Evolutionary conservation across 306 rosid genomes (phyloP).

Genomic region (Vigna nakashimae): DNA sequence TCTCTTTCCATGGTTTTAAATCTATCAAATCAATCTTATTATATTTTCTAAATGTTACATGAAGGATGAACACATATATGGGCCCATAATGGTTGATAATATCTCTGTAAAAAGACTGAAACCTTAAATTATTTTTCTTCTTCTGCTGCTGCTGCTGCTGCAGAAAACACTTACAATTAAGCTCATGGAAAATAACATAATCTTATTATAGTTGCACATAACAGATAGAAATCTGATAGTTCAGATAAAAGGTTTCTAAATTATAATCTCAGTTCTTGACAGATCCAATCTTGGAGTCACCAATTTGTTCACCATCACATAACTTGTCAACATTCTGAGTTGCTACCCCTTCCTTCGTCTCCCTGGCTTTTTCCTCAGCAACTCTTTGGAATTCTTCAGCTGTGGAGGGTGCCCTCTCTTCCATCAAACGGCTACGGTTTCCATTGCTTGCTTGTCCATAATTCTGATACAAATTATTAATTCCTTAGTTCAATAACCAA

Average conservation of each 20-base stretch:
- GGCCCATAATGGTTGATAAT: constrained; percentile 5
- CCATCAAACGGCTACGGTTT: constrained; percentile 40
- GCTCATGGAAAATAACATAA: background rate
- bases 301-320: constrained; percentile 20
- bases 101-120: background rate
- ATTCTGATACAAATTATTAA: constrained; percentile 18
- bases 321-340: constrained; percentile 20
- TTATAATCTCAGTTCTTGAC: constrained; percentile 30
- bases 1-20: too few species aligned
- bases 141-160: background rate
- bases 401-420: constrained; percentile 53
- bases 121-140: constrained; percentile 1
- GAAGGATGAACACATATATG: too few species aligned
- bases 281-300: constrained; percentile 33
- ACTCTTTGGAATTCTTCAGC: constrained; percentile 59
- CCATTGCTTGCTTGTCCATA: constrained; percentile 44
- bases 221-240: constrained; percentile 4
- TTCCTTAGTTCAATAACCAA: constrained; percentile 1
- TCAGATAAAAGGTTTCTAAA: constrained; percentile 4
- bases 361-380: constrained; percentile 50
- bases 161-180: background rate
- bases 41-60: too few species aligned
- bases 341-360: constrained; percentile 19
- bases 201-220: constrained; percentile 6
- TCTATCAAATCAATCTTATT: too few species aligned